phyloP scores from a whole-genome alignment of 306 rosid genomes.

The Quercus robur region DNA sequence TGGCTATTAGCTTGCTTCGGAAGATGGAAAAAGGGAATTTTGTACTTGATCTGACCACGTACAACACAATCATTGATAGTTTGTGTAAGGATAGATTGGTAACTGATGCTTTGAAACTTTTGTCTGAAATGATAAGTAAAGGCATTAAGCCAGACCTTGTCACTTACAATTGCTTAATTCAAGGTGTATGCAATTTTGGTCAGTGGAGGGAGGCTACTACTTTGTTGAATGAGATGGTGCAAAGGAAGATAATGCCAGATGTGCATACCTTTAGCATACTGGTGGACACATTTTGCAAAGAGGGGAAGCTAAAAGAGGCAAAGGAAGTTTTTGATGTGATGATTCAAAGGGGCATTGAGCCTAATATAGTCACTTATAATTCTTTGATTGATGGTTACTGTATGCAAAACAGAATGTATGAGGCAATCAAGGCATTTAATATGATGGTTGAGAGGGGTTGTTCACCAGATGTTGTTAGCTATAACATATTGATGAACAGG shows the following conservation, averaged over 20 bases:
- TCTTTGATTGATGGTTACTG: slow-evolving; percentile 33
- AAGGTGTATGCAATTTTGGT: slow-evolving; percentile 17
- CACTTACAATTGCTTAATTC: slow-evolving; percentile 33
- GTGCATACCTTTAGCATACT: slow-evolving; percentile 19
- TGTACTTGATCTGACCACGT: too few relatives aligned
- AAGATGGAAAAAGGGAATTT: too few relatives aligned
- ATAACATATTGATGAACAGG: slow-evolving; percentile 27
- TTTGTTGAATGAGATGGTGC: slow-evolving; percentile 33
- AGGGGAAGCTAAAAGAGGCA: slow-evolving; percentile 25
- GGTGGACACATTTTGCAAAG: slow-evolving; percentile 24
- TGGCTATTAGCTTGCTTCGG: too few relatives aligned
- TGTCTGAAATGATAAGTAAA: background rate
- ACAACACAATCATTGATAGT: too few relatives aligned
- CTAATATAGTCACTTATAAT: slow-evolving; percentile 35
- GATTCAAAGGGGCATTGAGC: slow-evolving; percentile 14
- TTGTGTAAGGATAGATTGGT: background rate
- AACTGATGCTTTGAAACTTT: background rate
- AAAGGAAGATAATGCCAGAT: slow-evolving; percentile 12
- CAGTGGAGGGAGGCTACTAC: slow-evolving; percentile 18
- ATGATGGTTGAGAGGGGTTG: slow-evolving; percentile 13
- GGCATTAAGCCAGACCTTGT: slow-evolving; percentile 1
- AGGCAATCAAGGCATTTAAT: slow-evolving; percentile 9
- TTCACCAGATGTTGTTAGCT: slow-evolving; percentile 21
- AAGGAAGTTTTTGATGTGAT: slow-evolving; percentile 18
- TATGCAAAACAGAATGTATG: slow-evolving; percentile 20